Conservation (phyloP, 208 protist genomes). For the Crithidia brevicula region DNA sequence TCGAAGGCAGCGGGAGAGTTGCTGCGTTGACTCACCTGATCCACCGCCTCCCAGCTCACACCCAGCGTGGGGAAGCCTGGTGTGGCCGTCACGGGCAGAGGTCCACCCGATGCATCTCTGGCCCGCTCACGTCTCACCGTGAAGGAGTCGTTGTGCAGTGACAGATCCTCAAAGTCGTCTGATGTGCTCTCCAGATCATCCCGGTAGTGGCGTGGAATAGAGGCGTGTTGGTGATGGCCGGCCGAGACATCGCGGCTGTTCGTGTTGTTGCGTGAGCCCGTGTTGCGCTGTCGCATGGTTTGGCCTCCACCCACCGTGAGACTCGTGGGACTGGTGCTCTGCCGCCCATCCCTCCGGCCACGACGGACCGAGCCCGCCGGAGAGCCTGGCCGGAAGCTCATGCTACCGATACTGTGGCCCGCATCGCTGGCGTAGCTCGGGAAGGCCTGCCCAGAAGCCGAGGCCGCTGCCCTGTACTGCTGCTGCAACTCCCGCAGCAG, state of each 20-base stretch:
- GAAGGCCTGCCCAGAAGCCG: not conserved
- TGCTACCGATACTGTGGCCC: constrained; percentile 14
- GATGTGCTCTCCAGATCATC: constrained; percentile 45
- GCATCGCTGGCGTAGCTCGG: constrained; percentile 16
- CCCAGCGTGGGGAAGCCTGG: constrained; percentile 3
- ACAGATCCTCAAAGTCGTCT: constrained; percentile 43
- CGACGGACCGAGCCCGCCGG: constrained; percentile 30
- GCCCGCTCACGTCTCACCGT: not conserved
- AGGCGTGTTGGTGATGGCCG: not conserved
- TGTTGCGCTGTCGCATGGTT: constrained; percentile 14
- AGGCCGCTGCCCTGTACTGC: constrained; percentile 23
- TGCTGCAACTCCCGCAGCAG: constrained; percentile 26
- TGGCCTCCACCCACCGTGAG: not conserved
- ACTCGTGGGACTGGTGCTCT: constrained; percentile 13
- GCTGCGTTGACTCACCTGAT: constrained; percentile 21
- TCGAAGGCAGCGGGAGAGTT: constrained; percentile 14
- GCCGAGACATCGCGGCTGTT: not conserved
- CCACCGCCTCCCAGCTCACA: constrained; percentile 5
- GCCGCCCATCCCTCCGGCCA: constrained; percentile 4
- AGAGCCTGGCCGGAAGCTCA: constrained; percentile 30
- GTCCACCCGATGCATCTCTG: constrained; percentile 5
- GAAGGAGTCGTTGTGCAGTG: constrained; percentile 20
- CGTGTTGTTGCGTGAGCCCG: constrained; percentile 2
- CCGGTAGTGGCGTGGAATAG: constrained; percentile 1
- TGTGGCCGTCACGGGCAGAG: not conserved